Base-by-base conservation (phyloP, 2,329 filamentous ascomycete species). In the Pseudopithomyces maydicus region DNA sequence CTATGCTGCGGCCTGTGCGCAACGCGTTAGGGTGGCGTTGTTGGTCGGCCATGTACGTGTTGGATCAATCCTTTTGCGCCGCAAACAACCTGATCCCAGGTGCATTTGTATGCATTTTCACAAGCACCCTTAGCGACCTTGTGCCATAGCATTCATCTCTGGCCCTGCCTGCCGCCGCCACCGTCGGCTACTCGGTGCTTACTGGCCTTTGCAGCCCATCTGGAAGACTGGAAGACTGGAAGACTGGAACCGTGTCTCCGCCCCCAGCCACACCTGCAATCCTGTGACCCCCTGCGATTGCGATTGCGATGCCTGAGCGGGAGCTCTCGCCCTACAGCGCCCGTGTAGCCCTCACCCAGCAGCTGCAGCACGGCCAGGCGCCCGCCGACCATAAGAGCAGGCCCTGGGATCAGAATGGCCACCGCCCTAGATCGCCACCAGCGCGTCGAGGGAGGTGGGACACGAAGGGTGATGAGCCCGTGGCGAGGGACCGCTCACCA, bases 301-400 rank as follows among this genome's bases (percentile, higher is more conserved):
- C n/a, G n/a, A n/a, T n/a, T n/a, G 35, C 48, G 32, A 51, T 54
- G 49, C 44, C 33, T 32, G 55, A 60, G 33, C 67, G 69, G 55
- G 70, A 72, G 22, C 57, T 72, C 52, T 74, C 72, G 38, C 70
- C 70, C 20, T 72, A 65, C 59, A 74, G 72, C 55, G 67, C 69
- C 35, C 62, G 72, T 36, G 66, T 64, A 32, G 64, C 72, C 42
- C 53, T 74, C 55, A 74, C 66, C 29, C 61, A 69, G 57, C 57
- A 71, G 44, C 56, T 70, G 49, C 52, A 50, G 10, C 38, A 49
- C 20, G 61, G 55, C 51, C 54, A 54, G 42, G 56, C 54, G 14
- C 67, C 48, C 32, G 48, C 20, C 7, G 23, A 51, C 17, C 48
- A 35, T 33, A 33, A 41, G n/a, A 20, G 29, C 26, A 56, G 35